phyloP scores from a whole-genome alignment of 2,329 filamentous ascomycete genomes.

The Zasmidium angulare region DNA sequence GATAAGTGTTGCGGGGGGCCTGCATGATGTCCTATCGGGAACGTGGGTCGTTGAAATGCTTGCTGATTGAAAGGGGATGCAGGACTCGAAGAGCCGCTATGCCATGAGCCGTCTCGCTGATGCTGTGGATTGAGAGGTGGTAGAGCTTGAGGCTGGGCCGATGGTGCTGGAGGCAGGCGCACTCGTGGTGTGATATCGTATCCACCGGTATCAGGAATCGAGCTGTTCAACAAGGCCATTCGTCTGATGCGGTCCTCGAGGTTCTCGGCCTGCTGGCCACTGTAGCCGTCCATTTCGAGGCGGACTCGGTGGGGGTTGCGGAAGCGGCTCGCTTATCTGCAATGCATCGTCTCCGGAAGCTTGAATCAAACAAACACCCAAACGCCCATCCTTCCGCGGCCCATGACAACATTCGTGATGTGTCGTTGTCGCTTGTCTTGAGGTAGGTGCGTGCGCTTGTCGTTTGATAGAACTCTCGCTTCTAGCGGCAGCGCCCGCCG shows the following conservation, averaged over 20 bases:
- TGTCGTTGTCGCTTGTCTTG: neutral
- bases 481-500: no score
- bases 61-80: slow-evolving; percentile 7
- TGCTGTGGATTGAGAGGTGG: neutral
- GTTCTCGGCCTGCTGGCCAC: slow-evolving; percentile 16
- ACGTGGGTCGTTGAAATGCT: neutral
- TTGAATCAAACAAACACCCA: neutral
- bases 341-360: neutral
- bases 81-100: slow-evolving; percentile 7
- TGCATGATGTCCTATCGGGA: neutral
- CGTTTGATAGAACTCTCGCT: no score
- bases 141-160: slow-evolving; percentile 6
- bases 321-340: neutral
- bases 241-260: slow-evolving; percentile 60
- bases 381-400: neutral
- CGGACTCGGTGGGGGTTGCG: neutral
- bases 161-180: slow-evolving; percentile 10
- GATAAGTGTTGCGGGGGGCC: slow-evolving; percentile 1
- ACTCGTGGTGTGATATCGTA: slow-evolving; percentile 9
- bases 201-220: slow-evolving; percentile 12
- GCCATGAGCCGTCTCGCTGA: slow-evolving; percentile 10
- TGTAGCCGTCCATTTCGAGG: slow-evolving; percentile 20
- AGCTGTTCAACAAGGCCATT: slow-evolving; percentile 58
- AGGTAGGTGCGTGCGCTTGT: no score
- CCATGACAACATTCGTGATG: neutral